Conservation (phyloP, 352 stramenopile species). For the Pythium phragmiticola region DNA sequence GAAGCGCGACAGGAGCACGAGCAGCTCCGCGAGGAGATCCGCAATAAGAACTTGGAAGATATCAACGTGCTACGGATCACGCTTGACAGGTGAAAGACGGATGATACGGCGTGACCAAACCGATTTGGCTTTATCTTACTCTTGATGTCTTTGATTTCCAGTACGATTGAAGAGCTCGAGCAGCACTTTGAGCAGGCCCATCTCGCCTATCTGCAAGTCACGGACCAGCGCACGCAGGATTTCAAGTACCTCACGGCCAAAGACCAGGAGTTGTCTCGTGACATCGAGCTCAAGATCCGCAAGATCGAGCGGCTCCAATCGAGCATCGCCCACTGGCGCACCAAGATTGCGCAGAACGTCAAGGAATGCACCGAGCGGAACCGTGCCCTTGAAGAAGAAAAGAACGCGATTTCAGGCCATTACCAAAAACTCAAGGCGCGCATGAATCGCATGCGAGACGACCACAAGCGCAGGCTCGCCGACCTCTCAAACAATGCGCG, state of each 20-base stretch:
- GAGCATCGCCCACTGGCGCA: constrained; percentile 87
- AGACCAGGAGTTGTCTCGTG: constrained; percentile 90
- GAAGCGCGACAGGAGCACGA: constrained; percentile 84
- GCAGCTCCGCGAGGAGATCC: constrained; percentile 91
- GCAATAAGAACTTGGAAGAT: constrained; percentile 94
- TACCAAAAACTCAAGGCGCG: constrained; percentile 88
- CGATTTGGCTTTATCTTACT: too few relatives aligned
- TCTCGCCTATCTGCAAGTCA: constrained; percentile 92
- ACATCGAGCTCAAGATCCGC: constrained; percentile 93
- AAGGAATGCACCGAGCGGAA: constrained; percentile 91
- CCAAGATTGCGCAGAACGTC: constrained; percentile 91
- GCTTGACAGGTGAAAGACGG: constrained; percentile 70
- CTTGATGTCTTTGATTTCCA: background rate
- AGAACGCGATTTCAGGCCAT: constrained; percentile 77
- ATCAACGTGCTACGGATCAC: constrained; percentile 93
- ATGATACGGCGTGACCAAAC: background rate
- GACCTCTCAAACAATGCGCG: constrained; percentile 82
- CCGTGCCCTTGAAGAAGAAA: constrained; percentile 86
- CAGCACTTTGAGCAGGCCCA: constrained; percentile 93
- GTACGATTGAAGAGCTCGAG: constrained; percentile 93
- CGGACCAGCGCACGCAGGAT: constrained; percentile 91
- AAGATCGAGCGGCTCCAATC: constrained; percentile 92
- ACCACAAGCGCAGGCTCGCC: constrained; percentile 74
- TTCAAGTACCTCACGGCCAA: constrained; percentile 94
- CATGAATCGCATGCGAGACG: constrained; percentile 89